These are phyloP conservation scores for Circinella minor DNA, from an alignment of 371 early-diverging fungal species.

Conservation along the genomic window DNA sequence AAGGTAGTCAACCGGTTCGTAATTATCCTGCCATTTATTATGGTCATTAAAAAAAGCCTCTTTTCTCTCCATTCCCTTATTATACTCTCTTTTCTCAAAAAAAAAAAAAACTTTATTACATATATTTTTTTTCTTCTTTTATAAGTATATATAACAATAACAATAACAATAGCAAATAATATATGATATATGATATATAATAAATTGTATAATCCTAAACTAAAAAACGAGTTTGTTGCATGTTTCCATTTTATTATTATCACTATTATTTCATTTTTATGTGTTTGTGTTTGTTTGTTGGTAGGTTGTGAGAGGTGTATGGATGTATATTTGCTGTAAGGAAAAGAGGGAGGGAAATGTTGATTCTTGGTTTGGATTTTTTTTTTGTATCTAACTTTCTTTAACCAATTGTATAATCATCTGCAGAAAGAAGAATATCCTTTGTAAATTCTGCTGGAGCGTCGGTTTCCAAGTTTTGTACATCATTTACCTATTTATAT, in stretches of 20 bases:
- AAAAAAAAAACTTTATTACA: background rate
- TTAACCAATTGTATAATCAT: conserved; percentile 75
- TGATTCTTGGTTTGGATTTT: too few relatives aligned
- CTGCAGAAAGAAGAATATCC: conserved; percentile 65
- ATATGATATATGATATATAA: conserved; percentile 11
- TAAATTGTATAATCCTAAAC: background rate
- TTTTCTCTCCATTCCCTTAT: background rate
- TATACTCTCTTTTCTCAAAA: background rate
- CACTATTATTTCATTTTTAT: background rate
- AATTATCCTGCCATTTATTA: conserved; percentile 43
- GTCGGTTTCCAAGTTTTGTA: conserved; percentile 61
- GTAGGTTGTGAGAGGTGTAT: background rate
- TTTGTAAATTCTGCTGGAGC: conserved; percentile 67
- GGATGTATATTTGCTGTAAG: background rate
- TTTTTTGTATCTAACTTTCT: background rate
- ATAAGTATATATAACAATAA: background rate
- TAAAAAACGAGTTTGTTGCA: background rate
- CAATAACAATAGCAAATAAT: too few relatives aligned
- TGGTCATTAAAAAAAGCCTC: conserved; percentile 28
- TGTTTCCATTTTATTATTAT: background rate
- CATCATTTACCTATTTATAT: conserved; percentile 37
- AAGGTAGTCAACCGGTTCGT: conserved; percentile 27
- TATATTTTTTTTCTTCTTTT: background rate
- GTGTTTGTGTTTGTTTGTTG: background rate
- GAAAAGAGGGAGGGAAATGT: too few relatives aligned